Base-by-base conservation (phyloP, 495 filamentous ascomycete species). In the Pseudoneurospora amorphoporcata region DNA sequence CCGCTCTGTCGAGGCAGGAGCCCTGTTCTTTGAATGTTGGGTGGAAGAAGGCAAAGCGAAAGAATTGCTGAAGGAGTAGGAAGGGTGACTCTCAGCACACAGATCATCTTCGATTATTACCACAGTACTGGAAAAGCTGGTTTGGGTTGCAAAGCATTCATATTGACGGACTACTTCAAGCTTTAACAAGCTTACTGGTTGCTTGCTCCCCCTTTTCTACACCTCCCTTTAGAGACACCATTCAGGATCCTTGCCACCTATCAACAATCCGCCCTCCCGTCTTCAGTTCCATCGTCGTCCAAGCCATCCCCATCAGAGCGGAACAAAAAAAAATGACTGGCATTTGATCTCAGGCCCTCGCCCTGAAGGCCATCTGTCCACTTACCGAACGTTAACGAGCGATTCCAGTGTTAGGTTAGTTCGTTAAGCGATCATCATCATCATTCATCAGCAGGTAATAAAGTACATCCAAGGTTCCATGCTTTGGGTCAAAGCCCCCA, bases 1-100 rank as follows among this genome's bases (percentile, higher is more conserved):
- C 8, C 83, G 90, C 47, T 78, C 85, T 5, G 88, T 92, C 0
- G 85, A 88, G 75, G 88, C 88, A 2, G 90, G 89, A 1, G 87
- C 88, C n/a, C 80, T 92, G 71, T 83, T 87, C 53, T 87, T 92
- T 70, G 90, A 92, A 81, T 87, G 86, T 72, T 92, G 90, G 90
- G 82, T 92, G 5, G 90, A 92, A 74, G 88, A 90, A 76, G 83
- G 79, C 43, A 76, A 76, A 41, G 79, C 79, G 2, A 85, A 83
- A 71, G 74, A 73, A 16, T 65, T 76, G 61, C 69, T 70, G 71
- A 38, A 65, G 0, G 14, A 65, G 37, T 39, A 69, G 42, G 61
- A 39, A 40, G 39, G 69, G 72, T 23, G 19, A 39, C 5, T 53
- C 5, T 53, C 45, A 45, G 1, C 45, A 53, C 17, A 9, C 8